Evolutionary conservation across 2,329 filamentous ascomycete species (phyloP).

Genomic region (Diaporthe velutina): DNA sequence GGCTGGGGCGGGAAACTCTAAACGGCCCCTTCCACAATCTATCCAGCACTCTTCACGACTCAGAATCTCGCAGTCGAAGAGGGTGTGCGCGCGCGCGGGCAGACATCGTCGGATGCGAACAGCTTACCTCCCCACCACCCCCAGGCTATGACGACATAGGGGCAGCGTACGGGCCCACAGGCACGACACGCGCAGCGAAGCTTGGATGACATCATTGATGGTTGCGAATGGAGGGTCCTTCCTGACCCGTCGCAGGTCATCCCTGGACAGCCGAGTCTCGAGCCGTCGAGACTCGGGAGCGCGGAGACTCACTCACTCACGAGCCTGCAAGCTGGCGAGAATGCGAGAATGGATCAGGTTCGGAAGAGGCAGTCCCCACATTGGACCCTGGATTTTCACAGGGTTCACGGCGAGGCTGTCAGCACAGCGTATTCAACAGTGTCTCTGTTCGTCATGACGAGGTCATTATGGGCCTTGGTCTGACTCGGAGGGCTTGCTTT

Average conservation of each 20-base stretch:
- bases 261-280: background rate
- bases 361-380: background rate
- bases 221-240: background rate
- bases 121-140: background rate
- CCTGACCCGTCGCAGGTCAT: background rate
- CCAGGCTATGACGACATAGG: conserved; percentile 17
- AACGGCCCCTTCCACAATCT: background rate
- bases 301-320: background rate
- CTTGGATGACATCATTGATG: conserved; percentile 17
- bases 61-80: background rate
- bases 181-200: background rate
- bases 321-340: background rate
- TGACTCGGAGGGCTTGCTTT: conserved; percentile 3
- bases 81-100: background rate
- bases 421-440: conserved; percentile 1
- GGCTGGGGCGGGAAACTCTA: background rate
- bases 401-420: conserved; percentile 8
- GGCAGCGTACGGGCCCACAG: background rate
- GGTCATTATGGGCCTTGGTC: conserved; percentile 11
- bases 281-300: background rate
- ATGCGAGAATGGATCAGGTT: background rate
- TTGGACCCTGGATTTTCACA: conserved; percentile 21
- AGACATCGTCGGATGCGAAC: background rate
- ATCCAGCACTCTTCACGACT: conserved; percentile 20
- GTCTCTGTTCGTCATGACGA: conserved; percentile 14